Percentiles rank a stretch among this genome's conserved stretches.
Conservation (phyloP, 2,329 filamentous ascomycete species). For the Trichoderma atrobrunneum region DNA sequence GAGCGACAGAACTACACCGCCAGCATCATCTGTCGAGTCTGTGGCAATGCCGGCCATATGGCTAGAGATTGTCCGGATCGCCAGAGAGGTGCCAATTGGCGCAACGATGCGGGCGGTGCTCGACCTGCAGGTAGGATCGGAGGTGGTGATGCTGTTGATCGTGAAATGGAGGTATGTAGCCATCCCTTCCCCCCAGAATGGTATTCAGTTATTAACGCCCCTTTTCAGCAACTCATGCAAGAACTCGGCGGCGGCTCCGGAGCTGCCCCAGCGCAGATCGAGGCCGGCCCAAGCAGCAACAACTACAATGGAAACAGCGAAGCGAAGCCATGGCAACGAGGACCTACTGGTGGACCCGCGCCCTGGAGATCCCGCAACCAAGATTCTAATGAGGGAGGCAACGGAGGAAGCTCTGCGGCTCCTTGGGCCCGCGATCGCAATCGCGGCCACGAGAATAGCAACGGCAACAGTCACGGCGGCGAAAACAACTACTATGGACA, state of each 20-base stretch:
- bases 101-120: slow-evolving; percentile 63
- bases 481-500: slow-evolving; percentile 32
- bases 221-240: slow-evolving; percentile 83
- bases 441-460: slow-evolving; percentile 43
- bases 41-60: slow-evolving; percentile 97
- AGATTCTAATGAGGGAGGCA: slow-evolving; percentile 48
- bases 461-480: slow-evolving; percentile 23
- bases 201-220: neutral
- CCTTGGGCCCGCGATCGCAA: slow-evolving; percentile 63
- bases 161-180: slow-evolving; percentile 84
- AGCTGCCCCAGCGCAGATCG: slow-evolving; percentile 74
- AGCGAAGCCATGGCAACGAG: slow-evolving; percentile 84
- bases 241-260: slow-evolving; percentile 78
- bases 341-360: slow-evolving; percentile 77
- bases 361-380: slow-evolving; percentile 67
- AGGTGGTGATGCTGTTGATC: slow-evolving; percentile 79
- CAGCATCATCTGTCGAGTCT: slow-evolving; percentile 97
- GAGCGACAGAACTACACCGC: slow-evolving; percentile 98
- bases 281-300: slow-evolving; percentile 69
- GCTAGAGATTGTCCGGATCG: slow-evolving; percentile 95
- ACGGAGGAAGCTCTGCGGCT: slow-evolving; percentile 47
- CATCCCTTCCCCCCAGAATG: slow-evolving; percentile 17
- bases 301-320: slow-evolving; percentile 47
- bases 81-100: slow-evolving; percentile 87
- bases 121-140: slow-evolving; percentile 65